Evolutionary conservation across 1,139 yeast species (phyloP).

Genomic region (Blastobotrys capitulatus): DNA sequence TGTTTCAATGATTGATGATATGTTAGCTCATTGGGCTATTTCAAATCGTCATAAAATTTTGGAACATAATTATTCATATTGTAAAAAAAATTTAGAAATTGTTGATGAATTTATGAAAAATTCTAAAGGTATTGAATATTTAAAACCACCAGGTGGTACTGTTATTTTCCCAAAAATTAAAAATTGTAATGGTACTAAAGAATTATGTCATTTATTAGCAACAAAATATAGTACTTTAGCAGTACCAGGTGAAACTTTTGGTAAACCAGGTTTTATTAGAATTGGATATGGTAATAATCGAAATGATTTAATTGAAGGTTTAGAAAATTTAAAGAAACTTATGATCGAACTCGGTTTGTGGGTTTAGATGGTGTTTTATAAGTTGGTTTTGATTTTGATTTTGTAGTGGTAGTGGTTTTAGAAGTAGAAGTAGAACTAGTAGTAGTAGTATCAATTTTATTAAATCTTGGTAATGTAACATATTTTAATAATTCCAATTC

Average conservation of each 20-base stretch:
- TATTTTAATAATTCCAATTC: slow-evolving; percentile 5
- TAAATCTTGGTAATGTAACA: slow-evolving; percentile 1
- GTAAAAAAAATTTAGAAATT: slow-evolving; percentile 36
- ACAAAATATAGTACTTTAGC: slow-evolving; percentile 35
- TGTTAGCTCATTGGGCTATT: slow-evolving; percentile 43
- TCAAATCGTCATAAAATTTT: slow-evolving; percentile 35
- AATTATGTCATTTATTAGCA: slow-evolving; percentile 39
- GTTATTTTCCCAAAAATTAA: slow-evolving; percentile 41
- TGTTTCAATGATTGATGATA: slow-evolving; percentile 46
- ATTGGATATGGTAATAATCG: slow-evolving; percentile 49
- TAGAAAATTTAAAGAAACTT: slow-evolving; percentile 22
- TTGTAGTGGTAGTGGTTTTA: not conserved
- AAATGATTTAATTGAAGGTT: slow-evolving; percentile 34
- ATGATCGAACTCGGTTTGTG: slow-evolving; percentile 8
- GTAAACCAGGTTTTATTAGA: slow-evolving; percentile 40
- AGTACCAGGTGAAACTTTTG: slow-evolving; percentile 52
- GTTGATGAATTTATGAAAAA: slow-evolving; percentile 36
- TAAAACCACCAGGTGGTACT: slow-evolving; percentile 46
- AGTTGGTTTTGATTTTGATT: not conserved
- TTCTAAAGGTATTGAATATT: slow-evolving; percentile 39
- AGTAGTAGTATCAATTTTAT: not conserved
- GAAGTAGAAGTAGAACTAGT: not conserved
- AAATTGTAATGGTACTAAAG: slow-evolving; percentile 32
- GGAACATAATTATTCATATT: slow-evolving; percentile 38
- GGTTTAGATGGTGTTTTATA: not conserved